Evolutionary conservation across 345 rosid genomes (phyloP), one percentile per base, ranked within the genome.

Genomic region (Pelargonium nanum): DNA sequence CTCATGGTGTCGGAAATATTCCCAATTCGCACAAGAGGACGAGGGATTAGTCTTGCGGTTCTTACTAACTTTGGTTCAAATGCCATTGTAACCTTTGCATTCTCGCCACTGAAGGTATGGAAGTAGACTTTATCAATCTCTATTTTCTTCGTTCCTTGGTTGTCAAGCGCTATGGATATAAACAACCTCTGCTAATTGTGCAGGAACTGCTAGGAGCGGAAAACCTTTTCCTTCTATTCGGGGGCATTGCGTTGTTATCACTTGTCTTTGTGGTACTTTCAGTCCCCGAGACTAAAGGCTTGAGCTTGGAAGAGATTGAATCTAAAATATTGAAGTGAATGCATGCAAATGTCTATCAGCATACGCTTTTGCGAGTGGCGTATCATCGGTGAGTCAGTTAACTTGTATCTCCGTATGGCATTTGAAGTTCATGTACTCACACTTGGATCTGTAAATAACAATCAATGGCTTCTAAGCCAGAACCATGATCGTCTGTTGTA

Each of bases 1-100:
- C 80, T 93, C 67, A 93, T 93, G 97, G 96, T 89, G 75, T 89
- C 99, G 0, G 99, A 89, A 78, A 80, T 93, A 62, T 93, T 87
- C 66, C 99, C 97, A 0, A 70, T 93, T 23, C 89, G 90, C 23
- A 78, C 96, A 64, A 81, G 97, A 68, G 99, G 97, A 24, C 81
- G 80, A 64, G 99, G 97, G 60, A 89, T 93, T 57, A 76, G 99
- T 74, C 83, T 87, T 50, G 99, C 96, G 5, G 99, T 89, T 64
- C 94, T 93, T 22, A 81, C 88, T 40, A 93, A 89, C 81, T 93
- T 93, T 26, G 97, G 94, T 50, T 87, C 99, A 65, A 93, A 93
- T 72, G 99, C 99, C 61, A 69, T 87, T 62, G 96, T 93, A 57
- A 93, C 99, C 77, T 89, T 93, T 69, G 91, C 99, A 54, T 93